These are phyloP conservation scores for Mycena chlorophos DNA, from an alignment of 768 basidiomycete species.

Conservation along the genomic window DNA sequence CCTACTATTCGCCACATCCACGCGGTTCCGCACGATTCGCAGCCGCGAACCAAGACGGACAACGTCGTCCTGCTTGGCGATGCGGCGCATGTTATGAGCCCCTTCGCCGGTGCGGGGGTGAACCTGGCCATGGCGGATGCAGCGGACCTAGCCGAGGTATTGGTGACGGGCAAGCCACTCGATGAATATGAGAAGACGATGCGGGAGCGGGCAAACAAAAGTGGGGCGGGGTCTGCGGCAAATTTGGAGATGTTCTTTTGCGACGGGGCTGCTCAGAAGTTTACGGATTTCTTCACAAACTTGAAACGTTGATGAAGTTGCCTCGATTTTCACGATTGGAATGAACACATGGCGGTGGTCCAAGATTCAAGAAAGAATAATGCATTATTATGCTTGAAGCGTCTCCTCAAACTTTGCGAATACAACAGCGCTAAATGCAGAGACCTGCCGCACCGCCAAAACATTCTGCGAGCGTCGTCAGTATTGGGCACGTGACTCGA, in stretches of 20 bases:
- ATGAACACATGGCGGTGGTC: not conserved
- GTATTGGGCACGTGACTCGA: not conserved
- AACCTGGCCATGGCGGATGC: constrained; percentile 35
- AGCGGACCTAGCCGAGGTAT: constrained; percentile 1
- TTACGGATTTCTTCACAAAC: not conserved
- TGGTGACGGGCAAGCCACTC: not conserved
- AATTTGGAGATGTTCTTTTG: constrained; percentile 3
- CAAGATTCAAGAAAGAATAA: not conserved
- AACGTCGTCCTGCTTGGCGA: constrained; percentile 27
- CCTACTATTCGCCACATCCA: constrained; percentile 1
- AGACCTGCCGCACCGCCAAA: constrained; percentile 61
- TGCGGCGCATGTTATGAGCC: constrained; percentile 39
- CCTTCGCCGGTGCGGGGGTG: constrained; percentile 37
- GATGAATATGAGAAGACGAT: not conserved
- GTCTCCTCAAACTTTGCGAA: constrained; percentile 68
- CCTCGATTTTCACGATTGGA: too few relatives aligned
- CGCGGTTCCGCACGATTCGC: not conserved
- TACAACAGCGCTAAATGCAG: constrained; percentile 69
- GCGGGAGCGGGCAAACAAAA: not conserved
- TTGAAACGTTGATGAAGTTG: too few relatives aligned
- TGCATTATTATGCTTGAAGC: constrained; percentile 29
- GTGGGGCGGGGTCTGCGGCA: not conserved
- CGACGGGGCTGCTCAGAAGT: not conserved
- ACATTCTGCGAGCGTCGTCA: constrained; percentile 47
- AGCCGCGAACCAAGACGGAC: not conserved